Evolutionary conservation across 345 rosid genomes (phyloP).

Genomic region (Conringia planisiliqua): DNA sequence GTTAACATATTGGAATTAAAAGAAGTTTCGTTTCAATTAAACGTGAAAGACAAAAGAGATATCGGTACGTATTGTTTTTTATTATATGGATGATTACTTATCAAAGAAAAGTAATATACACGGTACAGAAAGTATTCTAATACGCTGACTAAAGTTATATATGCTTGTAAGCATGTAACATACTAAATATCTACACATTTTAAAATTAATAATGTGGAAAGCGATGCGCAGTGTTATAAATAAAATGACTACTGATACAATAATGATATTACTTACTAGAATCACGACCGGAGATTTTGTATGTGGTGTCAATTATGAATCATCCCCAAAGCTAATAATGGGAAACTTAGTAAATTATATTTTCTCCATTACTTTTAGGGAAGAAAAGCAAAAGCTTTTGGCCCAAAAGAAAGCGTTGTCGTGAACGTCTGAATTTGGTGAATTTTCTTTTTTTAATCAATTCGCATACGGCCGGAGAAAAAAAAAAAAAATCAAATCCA

Average conservation of each 20-base stretch:
- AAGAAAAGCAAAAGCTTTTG: constrained; percentile 15
- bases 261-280: constrained; percentile 24
- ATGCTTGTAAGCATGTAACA: not conserved
- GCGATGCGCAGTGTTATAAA: constrained; percentile 44
- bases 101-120: no score
- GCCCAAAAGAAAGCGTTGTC: constrained; percentile 6
- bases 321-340: constrained; percentile 31
- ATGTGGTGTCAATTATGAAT: constrained; percentile 64
- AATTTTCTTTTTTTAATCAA: no score
- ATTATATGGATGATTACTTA: no score
- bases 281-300: constrained; percentile 28
- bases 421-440: not conserved
- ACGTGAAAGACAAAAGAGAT: no score
- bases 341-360: constrained; percentile 1
- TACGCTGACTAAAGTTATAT: not conserved
- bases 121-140: not conserved
- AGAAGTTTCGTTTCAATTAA: no score
- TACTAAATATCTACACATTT: constrained; percentile 22
- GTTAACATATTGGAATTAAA: no score
- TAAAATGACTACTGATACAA: constrained; percentile 39
- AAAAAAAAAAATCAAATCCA: no score
- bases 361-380: constrained; percentile 7
- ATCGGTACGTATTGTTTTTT: no score
- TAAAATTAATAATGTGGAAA: constrained; percentile 28
- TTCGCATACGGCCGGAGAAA: no score